Evolutionary conservation across 2,329 filamentous ascomycete species (phyloP).

Genomic region (Sporothrix inflata): DNA sequence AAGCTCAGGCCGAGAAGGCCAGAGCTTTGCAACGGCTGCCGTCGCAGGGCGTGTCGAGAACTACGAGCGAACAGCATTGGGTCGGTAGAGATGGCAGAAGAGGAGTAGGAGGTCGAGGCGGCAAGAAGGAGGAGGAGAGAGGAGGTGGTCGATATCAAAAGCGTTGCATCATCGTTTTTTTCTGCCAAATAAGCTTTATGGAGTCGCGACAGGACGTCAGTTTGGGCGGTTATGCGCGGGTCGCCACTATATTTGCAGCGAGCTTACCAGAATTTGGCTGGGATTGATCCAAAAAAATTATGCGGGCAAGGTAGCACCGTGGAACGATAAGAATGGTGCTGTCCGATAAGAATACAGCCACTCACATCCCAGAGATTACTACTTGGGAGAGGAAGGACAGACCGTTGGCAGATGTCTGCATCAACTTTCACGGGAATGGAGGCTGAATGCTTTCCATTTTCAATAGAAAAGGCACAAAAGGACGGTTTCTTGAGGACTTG

Average conservation of each 20-base stretch:
- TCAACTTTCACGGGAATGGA: too few species aligned
- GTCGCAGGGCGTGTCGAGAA: slow-evolving; percentile 8
- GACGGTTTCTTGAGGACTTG: too few species aligned
- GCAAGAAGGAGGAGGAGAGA: background rate
- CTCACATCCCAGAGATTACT: background rate
- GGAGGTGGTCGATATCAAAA: too few species aligned
- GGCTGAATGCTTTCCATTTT: too few species aligned
- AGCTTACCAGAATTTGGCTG: background rate
- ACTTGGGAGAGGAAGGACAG: background rate
- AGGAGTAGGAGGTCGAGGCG: background rate
- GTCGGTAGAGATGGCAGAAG: background rate
- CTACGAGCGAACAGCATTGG: slow-evolving; percentile 9
- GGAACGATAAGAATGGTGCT: background rate
- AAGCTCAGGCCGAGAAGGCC: background rate
- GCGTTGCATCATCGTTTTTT: too few species aligned
- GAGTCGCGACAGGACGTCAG: too few species aligned
- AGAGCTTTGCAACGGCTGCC: background rate
- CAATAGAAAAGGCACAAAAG: background rate
- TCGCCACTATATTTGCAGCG: background rate
- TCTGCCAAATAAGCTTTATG: too few species aligned
- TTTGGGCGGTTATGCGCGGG: too few species aligned
- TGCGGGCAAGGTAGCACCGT: background rate
- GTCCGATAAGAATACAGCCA: background rate
- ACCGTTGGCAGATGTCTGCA: too few species aligned
- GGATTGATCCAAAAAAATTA: background rate